phyloP scores from a whole-genome alignment of 2,329 filamentous ascomycete species.

The Chaetothyriales sp. region DNA sequence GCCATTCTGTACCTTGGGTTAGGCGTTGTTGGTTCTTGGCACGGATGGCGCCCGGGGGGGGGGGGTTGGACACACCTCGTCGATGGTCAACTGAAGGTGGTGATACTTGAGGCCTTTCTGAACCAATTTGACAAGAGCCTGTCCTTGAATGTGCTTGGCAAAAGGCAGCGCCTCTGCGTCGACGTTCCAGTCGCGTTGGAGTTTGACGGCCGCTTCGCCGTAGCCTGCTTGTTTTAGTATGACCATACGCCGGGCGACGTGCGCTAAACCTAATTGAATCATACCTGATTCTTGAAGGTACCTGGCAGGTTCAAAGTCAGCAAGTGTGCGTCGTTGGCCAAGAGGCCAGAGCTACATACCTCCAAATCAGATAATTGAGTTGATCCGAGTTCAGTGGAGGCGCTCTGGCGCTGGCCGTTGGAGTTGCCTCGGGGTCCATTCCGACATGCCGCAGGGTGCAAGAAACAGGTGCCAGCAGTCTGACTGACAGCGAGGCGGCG shows the following conservation, averaged over 20 bases:
- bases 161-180: conserved; percentile 50
- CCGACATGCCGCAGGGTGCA: conserved; percentile 14
- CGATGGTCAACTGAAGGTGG: conserved; percentile 29
- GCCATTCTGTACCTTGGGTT: conserved; percentile 15
- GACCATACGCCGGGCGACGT: background rate
- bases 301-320: conserved; percentile 23
- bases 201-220: conserved; percentile 45
- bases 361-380: conserved; percentile 57
- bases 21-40: conserved; percentile 5
- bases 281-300: conserved; percentile 44
- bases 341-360: conserved; percentile 31
- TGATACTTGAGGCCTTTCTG: conserved; percentile 49
- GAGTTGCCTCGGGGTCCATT: conserved; percentile 17
- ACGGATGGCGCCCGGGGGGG: background rate
- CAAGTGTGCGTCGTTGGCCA: background rate
- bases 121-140: conserved; percentile 47
- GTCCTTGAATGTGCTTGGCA: conserved; percentile 44
- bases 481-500: background rate
- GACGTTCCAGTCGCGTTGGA: conserved; percentile 49
- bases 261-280: conserved; percentile 9
- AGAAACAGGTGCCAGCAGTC: background rate
- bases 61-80: conserved; percentile 29
- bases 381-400: conserved; percentile 42
- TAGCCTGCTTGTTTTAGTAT: conserved; percentile 30
- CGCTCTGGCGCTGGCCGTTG: conserved; percentile 22